These are phyloP conservation scores for Physcia stellaris DNA, from an alignment of 495 filamentous ascomycete genomes.

Conservation along the genomic window DNA sequence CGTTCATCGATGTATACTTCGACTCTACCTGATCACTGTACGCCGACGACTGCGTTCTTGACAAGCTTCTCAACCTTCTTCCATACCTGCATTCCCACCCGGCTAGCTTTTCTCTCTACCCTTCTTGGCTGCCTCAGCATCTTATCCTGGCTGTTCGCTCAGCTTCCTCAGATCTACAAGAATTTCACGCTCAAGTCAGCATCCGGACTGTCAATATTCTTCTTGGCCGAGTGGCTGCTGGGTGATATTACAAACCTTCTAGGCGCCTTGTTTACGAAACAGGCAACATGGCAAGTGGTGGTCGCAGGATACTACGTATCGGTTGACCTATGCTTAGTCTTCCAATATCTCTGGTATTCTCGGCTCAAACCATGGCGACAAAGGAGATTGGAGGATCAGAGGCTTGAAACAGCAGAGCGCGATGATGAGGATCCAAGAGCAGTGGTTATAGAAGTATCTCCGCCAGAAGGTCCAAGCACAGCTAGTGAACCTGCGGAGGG, in stretches of 20 bases:
- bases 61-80: slow-evolving; percentile 43
- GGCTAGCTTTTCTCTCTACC: slow-evolving; percentile 51
- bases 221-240: slow-evolving; percentile 55
- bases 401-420: slow-evolving; percentile 10
- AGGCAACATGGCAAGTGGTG: slow-evolving; percentile 58
- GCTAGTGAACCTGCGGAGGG: neutral
- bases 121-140: slow-evolving; percentile 52
- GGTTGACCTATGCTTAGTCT: slow-evolving; percentile 48
- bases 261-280: slow-evolving; percentile 49
- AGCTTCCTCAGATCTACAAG: slow-evolving; percentile 62
- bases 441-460: slow-evolving; percentile 8
- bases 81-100: slow-evolving; percentile 53
- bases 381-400: slow-evolving; percentile 8
- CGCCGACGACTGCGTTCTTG: slow-evolving; percentile 46
- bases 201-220: slow-evolving; percentile 53
- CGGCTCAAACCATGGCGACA: slow-evolving; percentile 29
- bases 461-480: neutral
- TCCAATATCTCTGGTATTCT: slow-evolving; percentile 59
- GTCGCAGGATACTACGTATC: slow-evolving; percentile 55
- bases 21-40: slow-evolving; percentile 46
- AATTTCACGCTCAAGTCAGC: slow-evolving; percentile 54
- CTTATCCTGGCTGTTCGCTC: slow-evolving; percentile 63
- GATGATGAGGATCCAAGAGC: slow-evolving; percentile 10
- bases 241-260: slow-evolving; percentile 57
- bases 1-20: too few species aligned